These are phyloP conservation scores for Trichophyton schoenleinii DNA, from an alignment of 2,329 filamentous ascomycete genomes.

Conservation along the genomic window DNA sequence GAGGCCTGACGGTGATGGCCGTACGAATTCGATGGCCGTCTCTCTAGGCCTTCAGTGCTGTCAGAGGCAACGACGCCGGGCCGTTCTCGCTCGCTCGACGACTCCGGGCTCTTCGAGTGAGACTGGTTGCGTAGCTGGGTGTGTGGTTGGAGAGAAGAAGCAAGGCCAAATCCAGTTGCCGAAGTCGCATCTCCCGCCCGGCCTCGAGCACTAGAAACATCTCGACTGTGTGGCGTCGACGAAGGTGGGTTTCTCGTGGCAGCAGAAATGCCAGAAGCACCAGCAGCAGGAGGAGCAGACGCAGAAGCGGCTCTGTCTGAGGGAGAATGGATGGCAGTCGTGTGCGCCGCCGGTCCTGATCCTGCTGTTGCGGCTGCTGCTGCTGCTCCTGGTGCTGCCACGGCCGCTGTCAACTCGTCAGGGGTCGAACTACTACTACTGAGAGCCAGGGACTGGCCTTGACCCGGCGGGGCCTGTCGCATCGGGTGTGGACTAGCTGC, in stretches of 20 bases:
- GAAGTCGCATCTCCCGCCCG: conserved; percentile 28
- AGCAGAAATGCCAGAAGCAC: no score
- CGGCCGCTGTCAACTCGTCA: conserved; percentile 25
- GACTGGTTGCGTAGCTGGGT: conserved; percentile 28
- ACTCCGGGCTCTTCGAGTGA: conserved; percentile 33
- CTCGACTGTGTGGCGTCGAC: conserved; percentile 31
- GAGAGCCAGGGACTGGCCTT: conserved; percentile 29
- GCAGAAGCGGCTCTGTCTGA: conserved; percentile 23
- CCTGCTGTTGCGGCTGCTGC: conserved; percentile 23
- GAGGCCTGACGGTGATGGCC: conserved; percentile 81
- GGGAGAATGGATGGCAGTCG: conserved; percentile 22
- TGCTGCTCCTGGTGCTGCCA: conserved; percentile 14
- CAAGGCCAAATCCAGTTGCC: conserved; percentile 22
- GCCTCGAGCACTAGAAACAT: conserved; percentile 33
- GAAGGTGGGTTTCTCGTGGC: conserved; percentile 25
- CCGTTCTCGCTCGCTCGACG: conserved; percentile 23
- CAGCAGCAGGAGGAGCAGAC: no score
- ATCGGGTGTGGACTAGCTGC: conserved; percentile 27
- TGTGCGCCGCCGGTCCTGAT: conserved; percentile 19
- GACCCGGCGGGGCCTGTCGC: conserved; percentile 23
- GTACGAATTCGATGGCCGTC: conserved; percentile 44
- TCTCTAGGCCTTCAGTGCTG: conserved; percentile 27
- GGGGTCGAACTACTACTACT: conserved; percentile 17
- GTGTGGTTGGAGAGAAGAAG: conserved; percentile 25
- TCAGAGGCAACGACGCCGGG: conserved; percentile 20